Percentiles rank a stretch among this genome's conserved stretches.
Conservation (phyloP, 192 early-diverging fungal genomes). For the Backusella tuberculispora region DNA sequence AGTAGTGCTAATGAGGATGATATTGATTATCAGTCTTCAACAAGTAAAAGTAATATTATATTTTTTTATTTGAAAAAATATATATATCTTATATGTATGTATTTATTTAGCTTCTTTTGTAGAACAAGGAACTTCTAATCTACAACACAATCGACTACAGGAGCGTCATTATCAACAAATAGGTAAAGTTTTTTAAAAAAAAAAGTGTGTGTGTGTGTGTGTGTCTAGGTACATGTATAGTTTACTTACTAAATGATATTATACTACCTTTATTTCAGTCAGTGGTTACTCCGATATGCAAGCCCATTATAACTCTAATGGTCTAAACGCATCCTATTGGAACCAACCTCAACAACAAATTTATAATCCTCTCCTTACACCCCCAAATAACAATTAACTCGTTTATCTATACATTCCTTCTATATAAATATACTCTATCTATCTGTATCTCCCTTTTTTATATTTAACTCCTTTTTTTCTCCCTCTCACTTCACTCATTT, state of each 20-base stretch:
- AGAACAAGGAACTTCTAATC: neutral
- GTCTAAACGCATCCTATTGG: neutral
- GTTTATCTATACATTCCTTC: neutral
- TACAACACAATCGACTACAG: neutral
- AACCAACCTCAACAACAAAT: neutral
- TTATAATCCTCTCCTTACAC: neutral
- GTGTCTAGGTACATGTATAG: neutral
- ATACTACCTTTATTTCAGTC: neutral
- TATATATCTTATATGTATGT: neutral
- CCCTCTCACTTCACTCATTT: no score
- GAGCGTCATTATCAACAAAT: neutral
- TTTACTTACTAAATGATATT: neutral
- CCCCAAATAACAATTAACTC: neutral
- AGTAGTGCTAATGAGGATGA: neutral
- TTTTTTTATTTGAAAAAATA: neutral
- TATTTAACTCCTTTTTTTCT: no score
- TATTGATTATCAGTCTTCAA: constrained; percentile 11
- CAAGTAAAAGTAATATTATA: neutral
- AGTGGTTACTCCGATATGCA: neutral
- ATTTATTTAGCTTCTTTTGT: neutral
- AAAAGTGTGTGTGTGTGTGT: no score
- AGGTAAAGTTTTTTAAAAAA: neutral
- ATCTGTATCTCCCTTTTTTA: no score
- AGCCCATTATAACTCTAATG: neutral
- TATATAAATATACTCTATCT: neutral